Conservation (phyloP, 495 filamentous ascomycete genomes). For the Xylaria telfairii region DNA sequence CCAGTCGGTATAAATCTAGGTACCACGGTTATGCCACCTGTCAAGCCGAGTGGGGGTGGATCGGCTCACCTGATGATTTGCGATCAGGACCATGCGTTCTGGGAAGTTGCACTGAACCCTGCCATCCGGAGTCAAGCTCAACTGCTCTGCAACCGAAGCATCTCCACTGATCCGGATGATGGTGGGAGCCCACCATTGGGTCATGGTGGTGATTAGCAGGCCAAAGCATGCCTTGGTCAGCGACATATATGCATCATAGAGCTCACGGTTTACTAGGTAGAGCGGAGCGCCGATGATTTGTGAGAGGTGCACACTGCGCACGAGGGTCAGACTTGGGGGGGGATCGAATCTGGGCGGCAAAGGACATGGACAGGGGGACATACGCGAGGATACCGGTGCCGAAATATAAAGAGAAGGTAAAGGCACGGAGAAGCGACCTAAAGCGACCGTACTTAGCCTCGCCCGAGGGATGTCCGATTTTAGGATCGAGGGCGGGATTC, state of each 20-base stretch:
- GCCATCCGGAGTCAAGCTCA: conserved; percentile 68
- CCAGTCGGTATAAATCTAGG: conserved; percentile 87
- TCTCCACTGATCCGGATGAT: conserved; percentile 78
- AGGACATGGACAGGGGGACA: conserved; percentile 21
- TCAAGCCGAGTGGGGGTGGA: not conserved
- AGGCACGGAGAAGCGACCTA: conserved; percentile 68
- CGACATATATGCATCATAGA: conserved; percentile 80
- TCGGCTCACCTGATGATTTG: conserved; percentile 74
- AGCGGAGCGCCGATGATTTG: conserved; percentile 74
- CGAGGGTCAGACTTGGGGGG: conserved; percentile 20
- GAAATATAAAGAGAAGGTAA: conserved; percentile 71
- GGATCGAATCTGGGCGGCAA: conserved; percentile 7
- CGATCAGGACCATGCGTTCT: conserved; percentile 77
- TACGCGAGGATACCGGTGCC: conserved; percentile 57
- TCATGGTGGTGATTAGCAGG: conserved; percentile 73
- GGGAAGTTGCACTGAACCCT: conserved; percentile 75
- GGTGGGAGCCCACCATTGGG: conserved; percentile 82
- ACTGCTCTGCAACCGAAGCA: conserved; percentile 70
- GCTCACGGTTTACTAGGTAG: conserved; percentile 70
- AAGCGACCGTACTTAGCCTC: conserved; percentile 70
- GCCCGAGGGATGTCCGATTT: conserved; percentile 64
- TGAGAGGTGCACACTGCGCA: conserved; percentile 62
- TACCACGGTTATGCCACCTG: not conserved
- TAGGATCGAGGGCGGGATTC: conserved; percentile 37
- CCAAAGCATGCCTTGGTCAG: conserved; percentile 79